phyloP scores from a whole-genome alignment of 305 asterid species.

The Fraxinus greggii region DNA sequence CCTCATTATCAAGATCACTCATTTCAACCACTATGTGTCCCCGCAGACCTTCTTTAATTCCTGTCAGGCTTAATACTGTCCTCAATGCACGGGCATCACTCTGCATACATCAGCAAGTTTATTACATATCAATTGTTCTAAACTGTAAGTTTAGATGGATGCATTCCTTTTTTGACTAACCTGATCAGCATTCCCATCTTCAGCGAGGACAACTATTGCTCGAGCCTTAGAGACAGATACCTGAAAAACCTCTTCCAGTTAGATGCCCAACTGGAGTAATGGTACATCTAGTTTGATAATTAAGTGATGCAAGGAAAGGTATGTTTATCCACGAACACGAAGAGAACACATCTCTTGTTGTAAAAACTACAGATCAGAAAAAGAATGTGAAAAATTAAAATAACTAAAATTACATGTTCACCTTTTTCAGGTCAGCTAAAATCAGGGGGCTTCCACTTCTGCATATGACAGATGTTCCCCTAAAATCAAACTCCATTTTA shows the following conservation, averaged over 20 bases:
- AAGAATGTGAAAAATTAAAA: background rate
- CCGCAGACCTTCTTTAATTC: slow-evolving; percentile 83
- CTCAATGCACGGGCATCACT: slow-evolving; percentile 94
- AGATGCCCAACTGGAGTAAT: slow-evolving; percentile 28
- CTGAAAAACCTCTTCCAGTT: slow-evolving; percentile 38
- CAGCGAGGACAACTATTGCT: slow-evolving; percentile 90
- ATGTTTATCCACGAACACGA: background rate
- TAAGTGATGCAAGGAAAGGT: slow-evolving; percentile 10
- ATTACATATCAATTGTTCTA: slow-evolving; percentile 20
- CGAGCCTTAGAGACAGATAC: slow-evolving; percentile 94
- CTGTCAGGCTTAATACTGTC: slow-evolving; percentile 88
- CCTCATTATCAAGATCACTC: slow-evolving; percentile 91
- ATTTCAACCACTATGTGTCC: slow-evolving; percentile 92
- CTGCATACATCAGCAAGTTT: slow-evolving; percentile 42
- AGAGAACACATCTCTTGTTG: background rate
- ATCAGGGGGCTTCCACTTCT: slow-evolving; percentile 89
- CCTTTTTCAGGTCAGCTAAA: slow-evolving; percentile 83
- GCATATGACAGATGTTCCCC: slow-evolving; percentile 91
- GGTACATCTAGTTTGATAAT: background rate
- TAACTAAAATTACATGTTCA: slow-evolving; percentile 17
- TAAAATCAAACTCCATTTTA: slow-evolving; percentile 87
- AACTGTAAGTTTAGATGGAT: slow-evolving; percentile 23
- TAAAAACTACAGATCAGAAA: background rate
- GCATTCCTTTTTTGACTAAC: slow-evolving; percentile 38
- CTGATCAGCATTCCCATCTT: slow-evolving; percentile 94